Evolutionary conservation across 352 stramenopile species (phyloP), one percentile per base, ranked within the genome.

Genomic region (Pythium coloratum): DNA sequence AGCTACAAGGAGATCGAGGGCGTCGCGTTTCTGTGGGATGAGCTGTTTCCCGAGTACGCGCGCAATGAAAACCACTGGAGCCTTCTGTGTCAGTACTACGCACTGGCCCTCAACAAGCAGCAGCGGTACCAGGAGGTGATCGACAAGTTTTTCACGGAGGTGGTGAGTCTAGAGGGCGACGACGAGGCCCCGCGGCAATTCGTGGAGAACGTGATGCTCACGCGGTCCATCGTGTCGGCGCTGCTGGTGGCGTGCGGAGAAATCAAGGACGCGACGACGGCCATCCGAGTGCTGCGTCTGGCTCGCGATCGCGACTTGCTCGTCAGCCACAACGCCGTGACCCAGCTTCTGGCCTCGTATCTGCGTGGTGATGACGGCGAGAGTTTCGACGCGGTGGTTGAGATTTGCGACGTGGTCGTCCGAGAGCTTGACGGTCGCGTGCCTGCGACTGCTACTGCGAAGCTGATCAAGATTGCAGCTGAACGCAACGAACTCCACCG

Each of bases 401-500:
- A 80, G 36, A 56, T 91, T 1, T 91, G 85, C 46, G 77, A 81
- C 58, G 77, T 84, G 20, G 73, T 91, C 10, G 74, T 82, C 26
- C 62, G 70, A 16, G 72, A 76, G 7, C 59, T 82, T 8, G 66
- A 75, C 2, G 61, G 66, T 14, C 66, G 79, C 59, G 75, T 91
- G n/a, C 75, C 85, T n/a, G 55, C 88, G 42, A 82, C 75, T 2
- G 59, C 91, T 38, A 66, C 84, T 9, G 81, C 82, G 24, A 80
- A 78, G 36, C 65, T 93, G 32, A 77, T 93, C 69, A 76, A 74
- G 62, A 76, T 82, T 33, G 85, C 82, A 12, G 81, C 82, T 6
- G 75, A 87, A 66, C 75, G 79, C 49, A 78, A 76, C 12, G 68
- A 85, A 58, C 67, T 86, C 2, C 57, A 85, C 32, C 78, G 81